A percentile compares a stretch with the other conserved stretches of the same genome.
Evolutionary conservation across 1,284 basidiomycete genomes (phyloP).

Genomic region (Singerocomus rubriflavus): DNA sequence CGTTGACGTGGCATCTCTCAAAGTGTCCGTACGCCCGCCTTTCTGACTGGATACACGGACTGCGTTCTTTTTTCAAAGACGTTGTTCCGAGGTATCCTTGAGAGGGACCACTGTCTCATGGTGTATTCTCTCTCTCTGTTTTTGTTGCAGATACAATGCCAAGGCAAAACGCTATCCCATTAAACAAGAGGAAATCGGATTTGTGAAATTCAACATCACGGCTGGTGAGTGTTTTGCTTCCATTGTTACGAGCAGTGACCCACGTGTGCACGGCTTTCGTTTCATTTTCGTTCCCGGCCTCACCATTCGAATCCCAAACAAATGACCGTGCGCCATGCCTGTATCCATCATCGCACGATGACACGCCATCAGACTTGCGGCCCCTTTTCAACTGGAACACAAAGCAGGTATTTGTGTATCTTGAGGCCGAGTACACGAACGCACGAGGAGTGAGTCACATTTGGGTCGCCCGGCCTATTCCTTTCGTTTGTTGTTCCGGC

Average conservation of each 20-base stretch:
- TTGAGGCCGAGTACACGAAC: slow-evolving; percentile 77
- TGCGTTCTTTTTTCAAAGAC: background rate
- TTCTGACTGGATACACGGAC: background rate
- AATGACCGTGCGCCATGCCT: slow-evolving; percentile 17
- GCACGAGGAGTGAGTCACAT: slow-evolving; percentile 68
- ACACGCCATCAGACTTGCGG: slow-evolving; percentile 55
- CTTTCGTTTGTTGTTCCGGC: slow-evolving; percentile 6
- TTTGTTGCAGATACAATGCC: slow-evolving; percentile 54
- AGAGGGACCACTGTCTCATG: slow-evolving; percentile 16
- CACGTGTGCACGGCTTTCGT: slow-evolving; percentile 28
- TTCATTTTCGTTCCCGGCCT: slow-evolving; percentile 25
- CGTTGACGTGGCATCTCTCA: slow-evolving; percentile 57
- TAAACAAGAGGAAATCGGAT: slow-evolving; percentile 67
- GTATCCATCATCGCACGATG: slow-evolving; percentile 3
- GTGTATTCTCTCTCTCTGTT: slow-evolving; percentile 3
- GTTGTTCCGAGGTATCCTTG: slow-evolving; percentile 6
- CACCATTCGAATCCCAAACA: no score
- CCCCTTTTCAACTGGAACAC: slow-evolving; percentile 93
- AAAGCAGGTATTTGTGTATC: slow-evolving; percentile 86
- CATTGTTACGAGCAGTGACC: slow-evolving; percentile 17
- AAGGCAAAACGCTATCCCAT: slow-evolving; percentile 54
- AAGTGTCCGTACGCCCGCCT: slow-evolving; percentile 55
- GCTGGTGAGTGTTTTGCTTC: slow-evolving; percentile 53
- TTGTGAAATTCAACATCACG: slow-evolving; percentile 73
- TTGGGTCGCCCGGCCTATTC: no score